Base-by-base conservation (phyloP, 176 grass and related monocot species). In the Puya raimondii region DNA sequence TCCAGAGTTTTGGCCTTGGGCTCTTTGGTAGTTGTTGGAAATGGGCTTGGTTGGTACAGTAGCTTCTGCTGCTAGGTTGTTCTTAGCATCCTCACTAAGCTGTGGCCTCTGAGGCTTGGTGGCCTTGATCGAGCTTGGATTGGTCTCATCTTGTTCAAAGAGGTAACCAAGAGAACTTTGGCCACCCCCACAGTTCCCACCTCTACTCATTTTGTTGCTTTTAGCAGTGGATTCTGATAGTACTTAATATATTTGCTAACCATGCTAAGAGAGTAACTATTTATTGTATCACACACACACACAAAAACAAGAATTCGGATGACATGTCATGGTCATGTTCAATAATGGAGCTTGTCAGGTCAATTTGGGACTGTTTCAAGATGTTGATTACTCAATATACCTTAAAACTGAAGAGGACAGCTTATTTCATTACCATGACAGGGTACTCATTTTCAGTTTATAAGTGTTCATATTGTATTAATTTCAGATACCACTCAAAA, bases 131-230 rank as follows among this genome's bases (percentile, higher is more conserved):
- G 56, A 21, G 4, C 72, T 80, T 11, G 69, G 80, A 52, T 82
- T 85, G 1, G 66, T 74, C 7, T 86, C 78, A 65, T 85, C 76
- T 56, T 69, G 82, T 68, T 96, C 91, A 70, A 91, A 91, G 51
- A 96, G 91, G 73, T 91, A 96, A 2, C 79, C 67, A 1, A 96
- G 74, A 64, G 91, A 96, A 70, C 91, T 96, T 64, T 83, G 70
- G 58, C 87, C 91, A 76, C 84, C 87, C 1, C 87, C 84, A 66
- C 67, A 86, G 80, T 83, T 95, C 66, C 52, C 79, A 68, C 81
- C 73, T 72, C 88, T 83, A 64, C 80, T 96, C 91, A 91, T 96
- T 21, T 64, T 82, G 25, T 70, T 81, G 10, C 2, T 64, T 68
- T 69, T 21, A 9, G 1, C n/a, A 21, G 56, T 59, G 20, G 56